Base-by-base conservation (phyloP, 768 basidiomycete species). In the Tephrocybe sp. region DNA sequence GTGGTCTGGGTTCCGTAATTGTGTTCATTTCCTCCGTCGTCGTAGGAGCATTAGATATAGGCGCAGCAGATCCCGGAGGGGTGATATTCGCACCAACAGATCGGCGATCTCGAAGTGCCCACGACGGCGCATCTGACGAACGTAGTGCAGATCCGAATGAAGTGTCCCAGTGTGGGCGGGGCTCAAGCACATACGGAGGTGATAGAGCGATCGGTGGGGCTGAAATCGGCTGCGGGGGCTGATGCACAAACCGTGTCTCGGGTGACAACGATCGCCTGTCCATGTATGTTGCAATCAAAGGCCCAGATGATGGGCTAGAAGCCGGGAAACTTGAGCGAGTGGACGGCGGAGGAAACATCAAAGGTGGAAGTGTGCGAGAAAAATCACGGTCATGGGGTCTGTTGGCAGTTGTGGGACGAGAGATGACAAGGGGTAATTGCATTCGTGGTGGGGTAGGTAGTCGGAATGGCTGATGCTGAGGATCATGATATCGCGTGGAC, bases 161-260 rank as follows among this genome's bases (percentile, higher is more conserved):
- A 2, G 69, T 71, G 50, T 84, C 80, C 85, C 86, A 88, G 45
- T 81, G 84, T 1, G 85, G 86, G 46, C 68, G 70, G 2, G 86
- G 87, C 62, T 88, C 83, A 3, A 89, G 68, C 9, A 83, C 79
- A 60, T 81, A 86, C 2, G 86, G 87, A 14, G 85, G 78, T 14
- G 77, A 74, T 49, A 77, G 65, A 50, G 62, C 58, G 46, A 62
- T 56, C 18, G 62, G 57, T 36, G 57, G 52, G 52, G 15, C 15
- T 14, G 34, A 36, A 36, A 65, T 56, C 24, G 62, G 53, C 43
- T 71, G 69, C 17, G 69, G 68, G 45, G 65, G 60, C 37, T 67
- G 65, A 41, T 69, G 68, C 34, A 67, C 67, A 61, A 72, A 73
- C 9, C 53, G 39, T 23, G 55, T 44, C 20, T 70, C 71, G 17